phyloP scores from a whole-genome alignment of 116 monocot genomes.

The Cymodocea nodosa region DNA sequence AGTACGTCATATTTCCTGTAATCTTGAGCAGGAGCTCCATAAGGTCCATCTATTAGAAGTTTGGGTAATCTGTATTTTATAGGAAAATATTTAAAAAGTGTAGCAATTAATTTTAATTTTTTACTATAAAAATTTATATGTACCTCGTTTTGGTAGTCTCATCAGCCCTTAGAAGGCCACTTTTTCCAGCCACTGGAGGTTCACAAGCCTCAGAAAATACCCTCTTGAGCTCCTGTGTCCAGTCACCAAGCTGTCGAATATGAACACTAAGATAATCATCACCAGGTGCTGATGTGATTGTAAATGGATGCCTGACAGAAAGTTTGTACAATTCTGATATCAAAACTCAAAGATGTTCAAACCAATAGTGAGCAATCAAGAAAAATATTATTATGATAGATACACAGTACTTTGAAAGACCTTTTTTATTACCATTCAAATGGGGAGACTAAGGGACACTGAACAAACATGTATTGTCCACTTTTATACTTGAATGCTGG shows the following conservation, averaged over 20 bases:
- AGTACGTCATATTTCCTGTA: constrained; percentile 86
- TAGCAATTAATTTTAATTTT: no score
- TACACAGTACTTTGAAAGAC: no score
- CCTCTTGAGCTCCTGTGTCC: constrained; percentile 77
- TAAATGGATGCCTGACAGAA: constrained; percentile 75
- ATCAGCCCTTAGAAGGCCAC: constrained; percentile 90
- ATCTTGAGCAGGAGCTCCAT: constrained; percentile 89
- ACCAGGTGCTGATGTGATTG: constrained; percentile 91
- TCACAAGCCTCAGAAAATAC: constrained; percentile 79
- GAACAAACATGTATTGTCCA: constrained; percentile 91
- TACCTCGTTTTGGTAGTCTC: constrained; percentile 76
- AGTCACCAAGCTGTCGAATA: constrained; percentile 77
- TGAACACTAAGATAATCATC: constrained; percentile 81
- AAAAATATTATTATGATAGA: no score
- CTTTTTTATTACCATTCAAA: constrained; percentile 62
- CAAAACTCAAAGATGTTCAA: not conserved
- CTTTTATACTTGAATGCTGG: constrained; percentile 74
- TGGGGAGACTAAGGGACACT: constrained; percentile 77
- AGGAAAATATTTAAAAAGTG: not conserved
- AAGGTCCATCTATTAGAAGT: constrained; percentile 88
- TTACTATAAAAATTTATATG: not conserved
- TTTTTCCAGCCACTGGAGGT: constrained; percentile 54
- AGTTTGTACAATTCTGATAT: not conserved
- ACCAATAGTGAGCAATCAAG: not conserved
- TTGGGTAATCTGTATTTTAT: constrained; percentile 59